Base-by-base conservation (phyloP, 2,329 filamentous ascomycete genomes). In the Xylariaceae sp. region DNA sequence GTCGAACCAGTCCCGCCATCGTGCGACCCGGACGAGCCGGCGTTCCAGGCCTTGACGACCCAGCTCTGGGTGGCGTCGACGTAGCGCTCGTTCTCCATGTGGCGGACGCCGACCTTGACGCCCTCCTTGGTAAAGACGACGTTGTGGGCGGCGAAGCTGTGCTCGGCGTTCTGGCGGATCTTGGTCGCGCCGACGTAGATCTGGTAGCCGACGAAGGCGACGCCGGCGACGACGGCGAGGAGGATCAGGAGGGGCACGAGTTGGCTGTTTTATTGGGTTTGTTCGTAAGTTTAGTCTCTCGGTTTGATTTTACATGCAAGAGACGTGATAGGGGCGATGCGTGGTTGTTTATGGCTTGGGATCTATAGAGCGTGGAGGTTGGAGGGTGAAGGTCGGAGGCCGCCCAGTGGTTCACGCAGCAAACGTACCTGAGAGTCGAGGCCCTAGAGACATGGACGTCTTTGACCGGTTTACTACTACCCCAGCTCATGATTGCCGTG, bases 111-210 rank as follows among this genome's bases (percentile, higher is more conserved):
- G 31, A 89, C 82, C 44, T 76, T 75, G 44, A 85, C 65, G 39
- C 85, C 85, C 40, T 88, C 84, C 59, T 85, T 86, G 27, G 80
- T 82, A 62, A 88, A 84, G 28, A 78, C 69, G 40, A 89, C 75
- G 59, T 88, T 83, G 67, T 83, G 85, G 65, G 78, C 78, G 59
- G 81, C 78, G 76, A 88, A 84, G 56, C 78, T 78, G 62, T 82
- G 71, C 34, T 73, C 75, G 32, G 83, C 82, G 42, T 75, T 71
- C 43, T 76, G 68, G 44, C 76, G 73, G 52, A 89, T 80, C 60
- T 84, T 73, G 63, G 69, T 71, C 39, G 76, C 70, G 62, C 78
- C 79, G 38, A 83, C 62, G 63, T 84, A 88, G 59, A 88, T 73
- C 44, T 85, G 80, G 62, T 87, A 88, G 44, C 76, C 74, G 41